These are phyloP conservation scores for Backusella circina DNA, from an alignment of 192 early-diverging fungal genomes.

Conservation along the genomic window DNA sequence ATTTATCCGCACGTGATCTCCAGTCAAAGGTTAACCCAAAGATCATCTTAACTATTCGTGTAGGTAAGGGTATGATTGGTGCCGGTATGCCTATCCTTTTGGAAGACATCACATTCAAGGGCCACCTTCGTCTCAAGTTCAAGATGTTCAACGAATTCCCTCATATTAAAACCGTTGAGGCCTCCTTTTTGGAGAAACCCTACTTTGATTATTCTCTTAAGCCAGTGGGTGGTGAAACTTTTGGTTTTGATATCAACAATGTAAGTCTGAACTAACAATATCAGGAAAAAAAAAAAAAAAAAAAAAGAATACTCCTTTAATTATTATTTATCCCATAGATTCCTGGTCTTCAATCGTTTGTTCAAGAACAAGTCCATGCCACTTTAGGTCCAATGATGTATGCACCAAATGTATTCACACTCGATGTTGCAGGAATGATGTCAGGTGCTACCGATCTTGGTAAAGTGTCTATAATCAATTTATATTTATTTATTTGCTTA, in stretches of 20 bases:
- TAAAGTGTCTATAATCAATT: conserved; percentile 16
- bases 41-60: conserved; percentile 79
- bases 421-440: conserved; percentile 79
- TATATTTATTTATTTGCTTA: neutral
- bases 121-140: conserved; percentile 73
- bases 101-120: conserved; percentile 80
- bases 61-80: conserved; percentile 84
- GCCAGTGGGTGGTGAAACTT: conserved; percentile 82
- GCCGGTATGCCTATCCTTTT: conserved; percentile 84
- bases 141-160: conserved; percentile 87
- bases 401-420: conserved; percentile 71
- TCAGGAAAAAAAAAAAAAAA: too few relatives aligned
- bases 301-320: neutral
- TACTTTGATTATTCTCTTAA: conserved; percentile 85
- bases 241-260: conserved; percentile 86
- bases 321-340: conserved; percentile 43
- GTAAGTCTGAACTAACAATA: conserved; percentile 32
- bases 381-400: conserved; percentile 81
- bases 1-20: conserved; percentile 65
- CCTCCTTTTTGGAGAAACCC: conserved; percentile 84
- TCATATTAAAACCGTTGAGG: conserved; percentile 78
- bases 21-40: conserved; percentile 79
- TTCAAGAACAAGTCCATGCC: conserved; percentile 68
- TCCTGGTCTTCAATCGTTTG: conserved; percentile 79
- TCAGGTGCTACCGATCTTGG: conserved; percentile 57